These are phyloP conservation scores for Phytopythium delawarense DNA, from an alignment of 352 stramenopile species.

Conservation along the genomic window DNA sequence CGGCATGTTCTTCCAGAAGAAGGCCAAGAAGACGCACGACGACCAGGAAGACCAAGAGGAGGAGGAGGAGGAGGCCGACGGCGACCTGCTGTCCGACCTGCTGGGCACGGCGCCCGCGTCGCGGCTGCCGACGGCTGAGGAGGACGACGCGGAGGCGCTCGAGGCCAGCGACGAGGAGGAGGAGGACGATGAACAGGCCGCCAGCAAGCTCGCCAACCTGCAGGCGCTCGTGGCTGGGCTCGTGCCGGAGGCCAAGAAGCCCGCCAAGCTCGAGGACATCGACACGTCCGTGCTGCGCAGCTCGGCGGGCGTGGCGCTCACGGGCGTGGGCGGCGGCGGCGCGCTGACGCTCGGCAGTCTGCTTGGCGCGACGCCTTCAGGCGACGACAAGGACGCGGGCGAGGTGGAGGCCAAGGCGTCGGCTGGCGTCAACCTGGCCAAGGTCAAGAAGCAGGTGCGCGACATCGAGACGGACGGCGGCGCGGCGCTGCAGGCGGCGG, in stretches of 20 bases:
- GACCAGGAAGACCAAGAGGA: constrained; percentile 21
- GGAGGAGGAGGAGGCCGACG: constrained; percentile 44
- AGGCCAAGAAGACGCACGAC: constrained; percentile 1
- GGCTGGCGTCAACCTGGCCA: constrained; percentile 34
- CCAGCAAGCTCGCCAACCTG: constrained; percentile 42
- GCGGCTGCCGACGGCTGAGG: constrained; percentile 45
- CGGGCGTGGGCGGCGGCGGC: constrained; percentile 20
- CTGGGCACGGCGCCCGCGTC: constrained; percentile 51
- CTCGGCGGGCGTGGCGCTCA: constrained; percentile 12
- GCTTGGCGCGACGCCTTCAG: constrained; percentile 20
- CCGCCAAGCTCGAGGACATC: constrained; percentile 53
- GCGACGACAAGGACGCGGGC: background rate
- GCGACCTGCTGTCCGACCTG: constrained; percentile 72
- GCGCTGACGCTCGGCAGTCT: constrained; percentile 39
- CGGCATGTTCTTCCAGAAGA: constrained; percentile 74
- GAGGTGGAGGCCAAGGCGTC: constrained; percentile 16
- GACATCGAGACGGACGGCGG: constrained; percentile 58
- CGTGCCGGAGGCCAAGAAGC: constrained; percentile 38
- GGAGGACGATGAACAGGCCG: constrained; percentile 30
- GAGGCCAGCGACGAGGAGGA: constrained; percentile 38
- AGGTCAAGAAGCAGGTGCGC: constrained; percentile 74
- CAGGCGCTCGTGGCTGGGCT: constrained; percentile 44
- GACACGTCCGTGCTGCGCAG: constrained; percentile 31
- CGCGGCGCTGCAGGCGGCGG: constrained; percentile 49
- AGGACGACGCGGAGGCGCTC: constrained; percentile 23